phyloP scores from a whole-genome alignment of 139 green algal species.

The Closterium sp. region DNA sequence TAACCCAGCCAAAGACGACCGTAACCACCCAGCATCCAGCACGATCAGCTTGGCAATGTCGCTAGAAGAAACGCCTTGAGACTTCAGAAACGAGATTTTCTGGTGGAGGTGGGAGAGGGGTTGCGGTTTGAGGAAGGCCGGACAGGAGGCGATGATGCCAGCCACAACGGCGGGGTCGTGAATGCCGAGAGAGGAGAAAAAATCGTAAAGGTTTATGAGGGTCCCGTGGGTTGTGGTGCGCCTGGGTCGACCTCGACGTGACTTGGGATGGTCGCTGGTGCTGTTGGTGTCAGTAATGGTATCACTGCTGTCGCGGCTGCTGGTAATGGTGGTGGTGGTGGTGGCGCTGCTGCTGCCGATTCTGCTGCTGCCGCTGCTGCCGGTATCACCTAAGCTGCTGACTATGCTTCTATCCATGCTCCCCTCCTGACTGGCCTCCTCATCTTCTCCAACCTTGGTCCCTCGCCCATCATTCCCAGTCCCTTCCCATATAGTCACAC shows the following conservation, averaged over 20 bases:
- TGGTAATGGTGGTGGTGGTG: not conserved
- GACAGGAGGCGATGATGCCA: not conserved
- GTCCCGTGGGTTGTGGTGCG: not conserved
- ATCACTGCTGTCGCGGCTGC: not conserved
- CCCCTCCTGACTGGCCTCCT: not conserved
- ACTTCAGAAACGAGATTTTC: not conserved
- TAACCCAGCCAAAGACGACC: not conserved
- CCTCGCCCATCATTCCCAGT: too few species aligned
- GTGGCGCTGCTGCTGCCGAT: too few species aligned
- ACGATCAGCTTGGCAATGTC: not conserved
- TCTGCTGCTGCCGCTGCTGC: not conserved
- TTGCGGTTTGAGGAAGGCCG: not conserved
- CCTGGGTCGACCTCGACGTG: not conserved
- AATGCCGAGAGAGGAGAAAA: not conserved
- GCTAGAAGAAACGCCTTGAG: not conserved
- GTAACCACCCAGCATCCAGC: not conserved
- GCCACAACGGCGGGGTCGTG: not conserved
- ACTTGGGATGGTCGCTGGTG: not conserved
- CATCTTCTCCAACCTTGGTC: not conserved
- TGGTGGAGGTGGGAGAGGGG: not conserved
- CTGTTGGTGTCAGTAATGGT: not conserved
- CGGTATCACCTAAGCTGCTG: not conserved
- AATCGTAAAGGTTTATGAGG: not conserved
- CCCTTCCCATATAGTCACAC: too few species aligned
- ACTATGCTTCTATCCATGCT: not conserved